phyloP scores from a whole-genome alignment of 2,329 filamentous ascomycete genomes.

The Zasmidium citrigriseum region DNA sequence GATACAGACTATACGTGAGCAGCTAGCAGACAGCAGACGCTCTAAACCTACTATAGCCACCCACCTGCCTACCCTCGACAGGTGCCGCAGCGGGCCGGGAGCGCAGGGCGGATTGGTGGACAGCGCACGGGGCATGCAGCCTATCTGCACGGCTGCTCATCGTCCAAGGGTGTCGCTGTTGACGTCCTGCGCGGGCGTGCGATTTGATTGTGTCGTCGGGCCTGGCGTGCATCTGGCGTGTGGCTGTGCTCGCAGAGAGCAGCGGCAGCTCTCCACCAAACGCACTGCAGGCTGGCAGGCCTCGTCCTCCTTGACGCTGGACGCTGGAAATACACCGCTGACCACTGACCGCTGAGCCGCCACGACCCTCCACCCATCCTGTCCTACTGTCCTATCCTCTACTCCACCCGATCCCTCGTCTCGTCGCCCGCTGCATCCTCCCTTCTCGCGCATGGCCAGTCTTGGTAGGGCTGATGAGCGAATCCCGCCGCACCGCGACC shows the following conservation, averaged over 20 bases:
- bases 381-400: neutral
- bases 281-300: too few species aligned
- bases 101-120: neutral
- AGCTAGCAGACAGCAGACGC: too few species aligned
- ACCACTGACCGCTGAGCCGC: neutral
- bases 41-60: neutral
- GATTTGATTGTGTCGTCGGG: too few species aligned
- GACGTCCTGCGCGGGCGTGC: too few species aligned
- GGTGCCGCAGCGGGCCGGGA: neutral
- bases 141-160: neutral
- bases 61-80: neutral
- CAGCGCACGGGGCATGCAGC: too few species aligned
- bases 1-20: too few species aligned
- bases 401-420: neutral
- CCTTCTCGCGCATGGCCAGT: constrained; percentile 16
- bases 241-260: too few species aligned
- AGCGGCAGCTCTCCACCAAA: too few species aligned
- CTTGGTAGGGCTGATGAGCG: constrained; percentile 22
- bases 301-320: too few species aligned
- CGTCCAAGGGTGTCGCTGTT: neutral
- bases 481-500: constrained; percentile 16
- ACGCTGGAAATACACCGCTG: too few species aligned
- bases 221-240: too few species aligned
- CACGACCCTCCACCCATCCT: neutral
- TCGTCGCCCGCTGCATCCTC: neutral